Evolutionary conservation across 2,329 filamentous ascomycete species (phyloP).

Genomic region (Sarocladium oryzae): DNA sequence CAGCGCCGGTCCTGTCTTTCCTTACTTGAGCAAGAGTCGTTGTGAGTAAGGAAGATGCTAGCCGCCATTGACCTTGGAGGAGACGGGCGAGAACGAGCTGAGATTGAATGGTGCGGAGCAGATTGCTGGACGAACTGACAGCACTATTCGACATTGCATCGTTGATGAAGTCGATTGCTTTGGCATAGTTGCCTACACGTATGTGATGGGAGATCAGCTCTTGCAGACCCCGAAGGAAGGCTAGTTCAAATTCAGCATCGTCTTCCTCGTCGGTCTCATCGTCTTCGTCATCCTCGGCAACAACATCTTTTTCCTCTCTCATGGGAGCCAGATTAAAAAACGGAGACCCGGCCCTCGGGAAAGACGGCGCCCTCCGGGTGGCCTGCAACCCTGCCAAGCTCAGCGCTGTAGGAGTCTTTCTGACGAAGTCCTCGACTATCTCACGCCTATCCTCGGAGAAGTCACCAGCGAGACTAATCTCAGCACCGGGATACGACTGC

Average conservation of each 20-base stretch:
- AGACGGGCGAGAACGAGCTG: constrained; percentile 19
- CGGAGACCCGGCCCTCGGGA: neutral
- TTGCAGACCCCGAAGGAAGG: constrained; percentile 16
- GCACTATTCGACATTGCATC: constrained; percentile 13
- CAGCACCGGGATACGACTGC: constrained; percentile 3
- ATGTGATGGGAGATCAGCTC: constrained; percentile 19
- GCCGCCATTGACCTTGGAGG: constrained; percentile 16
- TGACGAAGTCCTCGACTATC: constrained; percentile 2
- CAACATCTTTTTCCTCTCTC: neutral
- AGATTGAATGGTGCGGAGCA: constrained; percentile 14
- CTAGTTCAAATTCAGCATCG: constrained; percentile 13
- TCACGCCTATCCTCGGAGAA: constrained; percentile 1
- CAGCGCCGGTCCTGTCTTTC: constrained; percentile 10
- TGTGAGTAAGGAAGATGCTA: constrained; percentile 15
- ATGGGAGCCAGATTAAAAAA: neutral
- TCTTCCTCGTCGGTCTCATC: constrained; percentile 7
- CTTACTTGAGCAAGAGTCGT: constrained; percentile 12
- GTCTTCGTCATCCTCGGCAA: neutral
- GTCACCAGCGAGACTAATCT: neutral
- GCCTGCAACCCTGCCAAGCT: neutral
- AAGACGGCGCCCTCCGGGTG: neutral
- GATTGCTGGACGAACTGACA: neutral
- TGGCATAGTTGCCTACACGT: constrained; percentile 15
- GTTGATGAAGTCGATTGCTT: constrained; percentile 18
- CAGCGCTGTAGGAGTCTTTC: neutral